A percentile compares a stretch with the other conserved stretches of the same genome.
Evolutionary conservation across 164 flowering plant genomes (phyloP).

Genomic region (Annona cherimola): DNA sequence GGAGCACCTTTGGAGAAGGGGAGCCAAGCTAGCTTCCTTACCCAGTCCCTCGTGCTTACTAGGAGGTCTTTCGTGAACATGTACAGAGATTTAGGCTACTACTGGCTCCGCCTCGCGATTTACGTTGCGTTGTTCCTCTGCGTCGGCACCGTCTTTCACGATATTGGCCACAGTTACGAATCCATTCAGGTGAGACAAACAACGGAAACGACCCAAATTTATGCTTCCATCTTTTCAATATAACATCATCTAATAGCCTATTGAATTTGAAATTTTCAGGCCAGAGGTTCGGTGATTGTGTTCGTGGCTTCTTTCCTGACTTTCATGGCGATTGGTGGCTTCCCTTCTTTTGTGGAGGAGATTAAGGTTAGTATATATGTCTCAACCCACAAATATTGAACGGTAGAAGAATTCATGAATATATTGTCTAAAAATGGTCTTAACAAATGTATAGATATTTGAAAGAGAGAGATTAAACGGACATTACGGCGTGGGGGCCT

Average conservation of each 20-base stretch:
- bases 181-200: slow-evolving; percentile 38
- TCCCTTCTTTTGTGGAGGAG: slow-evolving; percentile 56
- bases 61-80: slow-evolving; percentile 52
- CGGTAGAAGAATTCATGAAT: background rate
- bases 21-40: slow-evolving; percentile 32
- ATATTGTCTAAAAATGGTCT: background rate
- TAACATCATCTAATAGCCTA: background rate
- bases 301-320: slow-evolving; percentile 40
- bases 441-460: slow-evolving; percentile 28
- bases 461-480: slow-evolving; percentile 51
- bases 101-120: slow-evolving; percentile 46
- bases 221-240: background rate
- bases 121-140: slow-evolving; percentile 29
- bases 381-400: too few species aligned
- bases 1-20: slow-evolving; percentile 18
- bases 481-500: slow-evolving; percentile 49
- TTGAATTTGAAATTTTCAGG: slow-evolving; percentile 16
- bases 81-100: slow-evolving; percentile 63
- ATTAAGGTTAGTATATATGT: slow-evolving; percentile 31
- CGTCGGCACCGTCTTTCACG: slow-evolving; percentile 42
- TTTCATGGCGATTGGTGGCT: slow-evolving; percentile 51
- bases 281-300: slow-evolving; percentile 39
- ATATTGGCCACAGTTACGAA: slow-evolving; percentile 27
- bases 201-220: background rate
- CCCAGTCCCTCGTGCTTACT: slow-evolving; percentile 37